Evolutionary conservation across 306 rosid genomes (phyloP).

Genomic region (Geum urbanum): DNA sequence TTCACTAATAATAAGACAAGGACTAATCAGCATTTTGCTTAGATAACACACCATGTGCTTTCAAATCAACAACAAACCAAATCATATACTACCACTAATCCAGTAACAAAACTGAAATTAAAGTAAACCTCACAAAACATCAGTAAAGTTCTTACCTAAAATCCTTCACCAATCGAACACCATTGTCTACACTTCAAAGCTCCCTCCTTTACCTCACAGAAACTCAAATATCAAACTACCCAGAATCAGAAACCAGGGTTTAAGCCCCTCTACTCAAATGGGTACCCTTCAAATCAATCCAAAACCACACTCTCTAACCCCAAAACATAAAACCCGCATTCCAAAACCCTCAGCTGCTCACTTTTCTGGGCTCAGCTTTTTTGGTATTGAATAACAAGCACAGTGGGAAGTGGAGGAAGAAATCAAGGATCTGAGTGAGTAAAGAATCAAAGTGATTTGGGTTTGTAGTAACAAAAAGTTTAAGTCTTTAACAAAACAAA

Average conservation of each 20-base stretch:
- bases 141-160: constrained; percentile 37
- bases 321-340: constrained; percentile 25
- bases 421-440: constrained; percentile 24
- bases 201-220: constrained; percentile 4
- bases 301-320: constrained; percentile 1
- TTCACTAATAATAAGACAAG: background rate
- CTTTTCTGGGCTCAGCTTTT: background rate
- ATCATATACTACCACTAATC: constrained; percentile 1
- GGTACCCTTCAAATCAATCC: constrained; percentile 21
- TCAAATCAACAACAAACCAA: background rate
- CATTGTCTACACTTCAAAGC: constrained; percentile 25
- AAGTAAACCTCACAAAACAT: constrained; percentile 18
- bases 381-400: background rate
- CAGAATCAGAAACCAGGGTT: constrained; percentile 26
- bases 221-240: constrained; percentile 18
- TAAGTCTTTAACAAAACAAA: background rate
- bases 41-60: background rate
- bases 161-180: constrained; percentile 28
- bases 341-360: constrained; percentile 21
- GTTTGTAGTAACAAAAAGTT: background rate
- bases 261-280: constrained; percentile 18
- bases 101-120: background rate
- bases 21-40: background rate
- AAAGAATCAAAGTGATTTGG: background rate
- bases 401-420: constrained; percentile 10